These are phyloP conservation scores for Grigorovia humatica DNA, from an alignment of 805 yeast species.

Conservation along the genomic window DNA sequence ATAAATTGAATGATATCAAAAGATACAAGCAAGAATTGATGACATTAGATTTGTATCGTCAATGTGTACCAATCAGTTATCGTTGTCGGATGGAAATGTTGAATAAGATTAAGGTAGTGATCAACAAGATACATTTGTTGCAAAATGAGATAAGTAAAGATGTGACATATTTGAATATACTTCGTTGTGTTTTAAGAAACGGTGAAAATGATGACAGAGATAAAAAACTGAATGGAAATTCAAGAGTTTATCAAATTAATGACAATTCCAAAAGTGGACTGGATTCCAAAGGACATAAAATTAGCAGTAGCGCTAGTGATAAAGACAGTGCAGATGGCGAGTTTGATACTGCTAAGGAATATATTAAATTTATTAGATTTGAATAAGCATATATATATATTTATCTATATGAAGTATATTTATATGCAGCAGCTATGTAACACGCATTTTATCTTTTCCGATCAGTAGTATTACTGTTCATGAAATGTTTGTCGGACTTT, in stretches of 20 bases:
- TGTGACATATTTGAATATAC: slow-evolving; percentile 26
- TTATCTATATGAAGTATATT: neutral
- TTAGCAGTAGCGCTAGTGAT: neutral
- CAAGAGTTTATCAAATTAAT: too few species aligned
- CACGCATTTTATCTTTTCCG: neutral
- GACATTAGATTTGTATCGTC: slow-evolving; percentile 31
- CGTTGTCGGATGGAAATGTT: slow-evolving; percentile 42
- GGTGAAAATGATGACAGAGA: neutral
- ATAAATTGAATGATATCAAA: slow-evolving; percentile 27
- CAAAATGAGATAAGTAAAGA: slow-evolving; percentile 44
- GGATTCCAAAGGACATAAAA: neutral
- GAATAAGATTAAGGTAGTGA: slow-evolving; percentile 36
- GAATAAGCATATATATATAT: slow-evolving; percentile 1
- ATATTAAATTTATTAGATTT: neutral
- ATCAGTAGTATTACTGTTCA: neutral
- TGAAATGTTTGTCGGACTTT: slow-evolving; percentile 50
- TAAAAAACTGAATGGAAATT: too few species aligned
- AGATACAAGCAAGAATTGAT: slow-evolving; percentile 32
- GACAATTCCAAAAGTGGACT: too few species aligned
- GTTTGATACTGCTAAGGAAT: neutral
- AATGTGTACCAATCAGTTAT: slow-evolving; percentile 44
- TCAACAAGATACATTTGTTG: slow-evolving; percentile 46
- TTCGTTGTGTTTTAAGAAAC: neutral
- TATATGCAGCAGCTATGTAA: neutral
- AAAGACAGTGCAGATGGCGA: neutral